Evolutionary conservation across 108 stramenopile species (phyloP), one percentile per base, ranked within the genome.

Genomic region (Mediolabrus comicus): DNA sequence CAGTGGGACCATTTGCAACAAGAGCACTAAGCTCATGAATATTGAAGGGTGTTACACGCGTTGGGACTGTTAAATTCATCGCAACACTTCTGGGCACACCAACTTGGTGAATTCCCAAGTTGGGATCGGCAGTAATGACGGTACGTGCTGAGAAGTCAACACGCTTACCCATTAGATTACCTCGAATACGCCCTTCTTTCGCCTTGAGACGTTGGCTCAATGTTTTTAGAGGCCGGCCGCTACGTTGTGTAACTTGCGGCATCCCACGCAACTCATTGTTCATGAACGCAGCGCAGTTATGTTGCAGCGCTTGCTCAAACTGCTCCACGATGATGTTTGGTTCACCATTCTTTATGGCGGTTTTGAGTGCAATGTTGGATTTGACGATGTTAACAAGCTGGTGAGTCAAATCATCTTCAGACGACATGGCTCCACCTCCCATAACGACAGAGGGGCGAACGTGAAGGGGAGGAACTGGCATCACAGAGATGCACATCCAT

Each of bases 161-260:
- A 68, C 99, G 98, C 84, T 99, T 99, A 54, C 99, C 99, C 99
- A 99, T 99, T 34, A 99, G 85, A 68, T 99, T 99, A 36, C 98
- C 98, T 49, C 99, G 94, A 72, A 99, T 94, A 28, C 99, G 93
- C n/a, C 99, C 99, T 69, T 97, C 97, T 82, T 98, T 99, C 13
- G 97, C 97, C 65, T 96, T 96, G n/a, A 98, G 84, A 12, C 99
- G 76, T 69, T 96, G 93, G 19, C 89, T 77, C 34, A 98, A 75
- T 26, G 99, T 98, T 78, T 99, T 99, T 56, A 99, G 87, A 9
- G 97, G 97, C 53, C 96, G 92, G n/a, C 99, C 99, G 60, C 84
- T 88, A 38, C 95, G 86, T 65, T 98, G 98, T 11, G 90, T 96
- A 56, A 96, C 92, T 69, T 97, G 97, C 14, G 91, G 92, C 86